Base-by-base conservation (phyloP, 2,329 filamentous ascomycete genomes). In the Microcyclospora tardicrescens region DNA sequence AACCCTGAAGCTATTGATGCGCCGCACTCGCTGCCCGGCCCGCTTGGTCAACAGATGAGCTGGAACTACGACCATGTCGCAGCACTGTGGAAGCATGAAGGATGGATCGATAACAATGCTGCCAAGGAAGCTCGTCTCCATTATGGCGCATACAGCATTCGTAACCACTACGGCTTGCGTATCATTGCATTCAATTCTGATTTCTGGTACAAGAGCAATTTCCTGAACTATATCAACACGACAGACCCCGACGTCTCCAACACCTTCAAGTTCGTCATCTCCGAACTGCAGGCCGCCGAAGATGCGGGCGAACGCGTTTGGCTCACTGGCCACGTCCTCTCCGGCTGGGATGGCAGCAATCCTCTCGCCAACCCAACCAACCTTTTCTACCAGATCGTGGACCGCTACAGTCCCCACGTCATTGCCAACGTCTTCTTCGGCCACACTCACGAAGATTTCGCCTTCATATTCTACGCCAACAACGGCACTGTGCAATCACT, bases 1-100 rank as follows among this genome's bases (percentile, higher is more conserved):
- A 71, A 64, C 41, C 72, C 72, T 2, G 64, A 68, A 39, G 68
- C 66, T 15, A 67, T 72, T 16, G 67, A 73, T 45, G 62, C 65
- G 6, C 69, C 72, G 2, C 67, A 74, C 45, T 66, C 54, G 24
- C 56, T 77, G 8, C 71, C 71, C 8, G 71, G 68, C 1, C 60
- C 62, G 1, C 57, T 76, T 1, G 69, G 71, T 1, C 55, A 67
- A 43, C 72, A 77, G 45, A 66, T 71, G 45, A 71, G 66, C 37
- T 76, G 72, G 72, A 73, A 75, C 46, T 74, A 70, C 45, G 61
- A 73, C 16, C 71, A 75, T 45, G 60, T 75, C 12, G 62, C 71
- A n/a, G 58, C 56, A 10, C 57, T 75, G 0, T 75, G 72, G 72
- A 59, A 67, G 45, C 65, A 74, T 40, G 68, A 73, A 42, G 68